A percentile compares a stretch with the other conserved stretches of the same genome.
phyloP scores from a whole-genome alignment of 768 basidiomycete genomes.

The Suillus cothurnatus region DNA sequence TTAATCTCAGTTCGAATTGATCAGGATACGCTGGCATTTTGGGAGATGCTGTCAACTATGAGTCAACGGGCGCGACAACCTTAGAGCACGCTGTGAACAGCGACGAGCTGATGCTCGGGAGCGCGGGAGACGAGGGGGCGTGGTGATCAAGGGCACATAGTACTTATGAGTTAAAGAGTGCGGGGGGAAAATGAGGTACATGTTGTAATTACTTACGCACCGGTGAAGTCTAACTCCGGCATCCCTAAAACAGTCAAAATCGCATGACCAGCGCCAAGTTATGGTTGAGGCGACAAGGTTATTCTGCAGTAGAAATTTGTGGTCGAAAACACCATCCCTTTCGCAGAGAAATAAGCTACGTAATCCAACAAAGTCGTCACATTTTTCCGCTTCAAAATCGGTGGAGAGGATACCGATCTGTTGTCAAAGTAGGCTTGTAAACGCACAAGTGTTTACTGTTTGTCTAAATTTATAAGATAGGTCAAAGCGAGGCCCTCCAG shows the following conservation, averaged over 20 bases:
- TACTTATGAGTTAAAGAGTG: not conserved
- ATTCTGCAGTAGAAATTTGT: not conserved
- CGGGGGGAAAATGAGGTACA: not conserved
- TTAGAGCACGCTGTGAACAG: not conserved
- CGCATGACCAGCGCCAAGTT: not conserved
- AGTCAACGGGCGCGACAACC: not conserved
- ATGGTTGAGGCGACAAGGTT: not conserved
- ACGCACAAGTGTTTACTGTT: not conserved
- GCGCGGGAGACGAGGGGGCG: not conserved
- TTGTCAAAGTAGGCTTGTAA: not conserved
- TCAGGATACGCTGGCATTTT: not conserved
- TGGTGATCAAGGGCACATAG: not conserved
- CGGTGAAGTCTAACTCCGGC: not conserved
- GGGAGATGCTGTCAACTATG: not conserved
- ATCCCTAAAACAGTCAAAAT: not conserved
- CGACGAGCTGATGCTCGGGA: not conserved
- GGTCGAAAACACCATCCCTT: not conserved
- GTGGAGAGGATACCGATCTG: not conserved
- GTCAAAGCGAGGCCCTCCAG: not conserved
- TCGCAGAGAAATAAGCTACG: not conserved
- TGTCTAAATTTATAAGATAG: not conserved
- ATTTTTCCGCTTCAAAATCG: not conserved
- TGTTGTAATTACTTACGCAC: not conserved
- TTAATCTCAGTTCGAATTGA: not conserved
- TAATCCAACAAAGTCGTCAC: too few relatives aligned